phyloP scores from a whole-genome alignment of 441 rosid species.

The Pelargonium australe region DNA sequence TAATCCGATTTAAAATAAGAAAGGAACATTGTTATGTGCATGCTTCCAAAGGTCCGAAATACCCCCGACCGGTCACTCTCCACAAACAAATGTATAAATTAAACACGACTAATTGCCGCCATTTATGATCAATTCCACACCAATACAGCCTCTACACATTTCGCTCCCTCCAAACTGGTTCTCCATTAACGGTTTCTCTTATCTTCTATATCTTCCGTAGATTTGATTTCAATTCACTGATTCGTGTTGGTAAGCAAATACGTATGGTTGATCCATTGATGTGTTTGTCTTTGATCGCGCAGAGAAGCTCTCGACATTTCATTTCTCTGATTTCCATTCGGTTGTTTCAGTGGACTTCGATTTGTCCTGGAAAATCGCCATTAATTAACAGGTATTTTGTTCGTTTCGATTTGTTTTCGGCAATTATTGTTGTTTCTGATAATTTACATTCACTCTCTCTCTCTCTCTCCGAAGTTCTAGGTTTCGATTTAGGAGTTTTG shows the following conservation, averaged over 20 bases:
- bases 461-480: neutral
- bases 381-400: neutral
- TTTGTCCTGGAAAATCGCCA: neutral
- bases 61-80: neutral
- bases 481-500: neutral
- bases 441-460: neutral
- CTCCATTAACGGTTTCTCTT: neutral
- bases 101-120: neutral
- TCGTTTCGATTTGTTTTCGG: neutral
- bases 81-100: neutral
- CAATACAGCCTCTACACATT: neutral
- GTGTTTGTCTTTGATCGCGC: neutral
- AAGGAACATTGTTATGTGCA: too few species aligned
- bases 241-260: neutral
- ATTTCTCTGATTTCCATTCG: neutral
- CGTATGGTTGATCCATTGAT: neutral
- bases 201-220: neutral
- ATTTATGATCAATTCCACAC: slow-evolving; percentile 4
- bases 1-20: too few species aligned
- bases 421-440: neutral
- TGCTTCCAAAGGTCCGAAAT: too few species aligned
- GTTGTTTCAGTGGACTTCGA: neutral
- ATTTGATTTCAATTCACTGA: neutral
- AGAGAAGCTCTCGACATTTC: slow-evolving; percentile 4
- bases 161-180: slow-evolving; percentile 2